Conservation (phyloP, 1,139 yeast species). For the Magnusiomyces tetraspermus region DNA sequence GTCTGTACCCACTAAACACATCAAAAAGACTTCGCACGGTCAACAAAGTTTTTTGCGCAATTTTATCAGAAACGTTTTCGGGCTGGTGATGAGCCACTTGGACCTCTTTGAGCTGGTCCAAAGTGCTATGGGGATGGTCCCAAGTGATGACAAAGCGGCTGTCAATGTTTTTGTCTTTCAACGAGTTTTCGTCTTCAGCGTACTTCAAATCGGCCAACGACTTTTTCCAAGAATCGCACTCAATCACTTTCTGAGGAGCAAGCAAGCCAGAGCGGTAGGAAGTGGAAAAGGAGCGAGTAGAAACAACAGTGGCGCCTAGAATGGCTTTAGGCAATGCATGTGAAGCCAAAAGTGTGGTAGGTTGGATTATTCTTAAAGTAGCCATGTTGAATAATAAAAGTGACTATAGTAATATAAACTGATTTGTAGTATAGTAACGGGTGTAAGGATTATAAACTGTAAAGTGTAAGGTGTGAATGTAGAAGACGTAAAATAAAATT, state of each 20-base stretch:
- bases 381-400: too few relatives aligned
- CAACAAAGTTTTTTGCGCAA: conserved; percentile 44
- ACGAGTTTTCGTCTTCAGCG: not conserved
- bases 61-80: conserved; percentile 39
- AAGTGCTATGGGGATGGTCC: conserved; percentile 45
- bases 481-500: too few relatives aligned
- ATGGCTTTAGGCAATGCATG: too few relatives aligned
- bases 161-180: conserved; percentile 2
- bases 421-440: too few relatives aligned
- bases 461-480: too few relatives aligned
- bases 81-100: conserved; percentile 48
- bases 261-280: too few relatives aligned
- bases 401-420: too few relatives aligned
- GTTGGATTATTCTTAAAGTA: too few relatives aligned
- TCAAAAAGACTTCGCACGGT: conserved; percentile 47
- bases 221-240: conserved; percentile 11
- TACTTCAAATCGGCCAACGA: conserved; percentile 9
- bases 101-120: conserved; percentile 28
- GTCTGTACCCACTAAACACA: conserved; percentile 56
- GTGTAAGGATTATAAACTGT: too few relatives aligned
- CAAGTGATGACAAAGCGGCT: not conserved
- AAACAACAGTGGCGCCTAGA: too few relatives aligned
- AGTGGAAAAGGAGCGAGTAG: too few relatives aligned
- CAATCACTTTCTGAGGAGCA: conserved; percentile 7
- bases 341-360: too few relatives aligned